Evolutionary conservation across 805 yeast species (phyloP).

Genomic region (Metschnikowia sp.): DNA sequence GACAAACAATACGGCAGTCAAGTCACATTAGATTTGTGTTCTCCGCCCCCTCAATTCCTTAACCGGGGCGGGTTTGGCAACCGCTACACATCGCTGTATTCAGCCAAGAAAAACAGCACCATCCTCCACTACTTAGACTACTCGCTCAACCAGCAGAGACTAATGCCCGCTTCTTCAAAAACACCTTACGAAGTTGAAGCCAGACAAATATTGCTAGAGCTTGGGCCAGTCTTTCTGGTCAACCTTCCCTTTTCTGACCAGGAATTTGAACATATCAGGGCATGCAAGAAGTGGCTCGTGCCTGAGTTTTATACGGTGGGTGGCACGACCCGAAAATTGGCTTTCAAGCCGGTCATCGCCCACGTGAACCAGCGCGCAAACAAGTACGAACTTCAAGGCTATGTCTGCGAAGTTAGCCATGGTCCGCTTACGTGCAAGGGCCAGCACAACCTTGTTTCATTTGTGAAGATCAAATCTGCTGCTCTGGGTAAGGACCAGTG

Average conservation of each 20-base stretch:
- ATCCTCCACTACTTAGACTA: slow-evolving; percentile 59
- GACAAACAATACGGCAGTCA: slow-evolving; percentile 33
- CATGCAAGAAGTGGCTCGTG: slow-evolving; percentile 55
- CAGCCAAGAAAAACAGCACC: slow-evolving; percentile 28
- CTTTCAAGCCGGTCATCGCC: slow-evolving; percentile 33
- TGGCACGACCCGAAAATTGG: slow-evolving; percentile 31
- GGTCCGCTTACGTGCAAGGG: slow-evolving; percentile 37
- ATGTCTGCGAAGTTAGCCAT: slow-evolving; percentile 62
- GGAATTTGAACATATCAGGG: slow-evolving; percentile 51
- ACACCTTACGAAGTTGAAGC: slow-evolving; percentile 46
- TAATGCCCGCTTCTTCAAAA: slow-evolving; percentile 44
- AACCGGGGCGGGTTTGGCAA: slow-evolving; percentile 20
- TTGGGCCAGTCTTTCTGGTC: slow-evolving; percentile 64
- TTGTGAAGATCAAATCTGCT: slow-evolving; percentile 40
- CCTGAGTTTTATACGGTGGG: slow-evolving; percentile 53
- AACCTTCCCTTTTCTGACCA: slow-evolving; percentile 55
- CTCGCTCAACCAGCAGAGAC: slow-evolving; percentile 50
- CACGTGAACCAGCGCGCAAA: slow-evolving; percentile 29
- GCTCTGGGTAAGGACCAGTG: slow-evolving; percentile 43
- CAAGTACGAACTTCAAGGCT: slow-evolving; percentile 64
- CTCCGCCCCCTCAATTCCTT: slow-evolving; percentile 31
- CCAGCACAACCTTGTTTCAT: slow-evolving; percentile 59
- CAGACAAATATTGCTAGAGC: slow-evolving; percentile 44
- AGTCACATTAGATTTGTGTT: slow-evolving; percentile 43
- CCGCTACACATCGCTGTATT: slow-evolving; percentile 8